phyloP scores from a whole-genome alignment of 257 asterid genomes.

The Nicotiana knightiana region DNA sequence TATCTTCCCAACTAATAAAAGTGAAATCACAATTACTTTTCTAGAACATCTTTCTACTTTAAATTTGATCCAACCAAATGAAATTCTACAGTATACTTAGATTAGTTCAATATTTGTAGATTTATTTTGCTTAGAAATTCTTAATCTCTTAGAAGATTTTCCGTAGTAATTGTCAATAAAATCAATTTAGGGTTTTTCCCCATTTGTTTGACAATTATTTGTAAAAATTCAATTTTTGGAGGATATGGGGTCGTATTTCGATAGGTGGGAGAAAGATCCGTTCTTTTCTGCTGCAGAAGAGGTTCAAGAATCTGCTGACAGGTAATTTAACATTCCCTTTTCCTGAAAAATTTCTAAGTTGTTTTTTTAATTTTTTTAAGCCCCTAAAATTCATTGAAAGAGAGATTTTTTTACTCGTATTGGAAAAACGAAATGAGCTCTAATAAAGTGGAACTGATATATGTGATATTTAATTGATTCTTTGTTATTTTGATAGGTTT shows the following conservation, averaged over 20 bases:
- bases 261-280: slow-evolving; percentile 96
- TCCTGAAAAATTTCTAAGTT: neutral
- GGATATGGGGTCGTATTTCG: slow-evolving; percentile 61
- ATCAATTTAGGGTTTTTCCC: neutral
- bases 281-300: slow-evolving; percentile 93
- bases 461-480: neutral
- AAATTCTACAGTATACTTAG: neutral
- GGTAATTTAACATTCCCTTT: slow-evolving; percentile 30
- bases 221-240: neutral
- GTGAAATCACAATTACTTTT: neutral
- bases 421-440: neutral
- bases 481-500: neutral
- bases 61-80: neutral
- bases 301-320: slow-evolving; percentile 91
- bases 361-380: neutral
- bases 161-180: neutral
- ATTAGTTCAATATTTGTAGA: neutral
- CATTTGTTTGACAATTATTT: neutral
- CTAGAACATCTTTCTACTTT: neutral
- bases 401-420: neutral
- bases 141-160: neutral
- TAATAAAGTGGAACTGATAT: neutral
- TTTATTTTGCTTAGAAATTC: neutral
- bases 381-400: neutral
- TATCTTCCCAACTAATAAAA: neutral